phyloP scores from a whole-genome alignment of 345 rosid genomes.

The Gossypium herbaceum region DNA sequence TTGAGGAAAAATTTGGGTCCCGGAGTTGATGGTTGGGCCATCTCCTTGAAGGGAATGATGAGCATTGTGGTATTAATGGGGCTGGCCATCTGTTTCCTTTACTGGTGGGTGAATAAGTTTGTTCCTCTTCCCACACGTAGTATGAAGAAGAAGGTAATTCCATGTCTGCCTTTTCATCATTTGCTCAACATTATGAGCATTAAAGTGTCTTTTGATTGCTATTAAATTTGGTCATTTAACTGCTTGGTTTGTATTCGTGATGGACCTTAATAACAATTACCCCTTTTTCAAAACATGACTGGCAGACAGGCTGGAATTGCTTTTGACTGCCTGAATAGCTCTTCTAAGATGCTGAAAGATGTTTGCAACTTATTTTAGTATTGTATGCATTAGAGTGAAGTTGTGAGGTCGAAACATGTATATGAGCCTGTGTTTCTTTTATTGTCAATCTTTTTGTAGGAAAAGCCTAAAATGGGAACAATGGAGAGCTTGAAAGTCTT shows the following conservation, averaged over 20 bases:
- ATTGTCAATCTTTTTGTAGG: constrained; percentile 39
- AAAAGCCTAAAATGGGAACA: constrained; percentile 82
- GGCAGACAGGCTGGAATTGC: background rate
- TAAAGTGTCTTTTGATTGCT: background rate
- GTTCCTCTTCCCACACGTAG: constrained; percentile 84
- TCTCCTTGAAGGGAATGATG: constrained; percentile 92
- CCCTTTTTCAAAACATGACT: background rate
- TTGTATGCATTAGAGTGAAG: background rate
- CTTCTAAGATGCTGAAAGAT: too few species aligned
- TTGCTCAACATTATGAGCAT: too few species aligned
- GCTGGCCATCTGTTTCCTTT: constrained; percentile 64
- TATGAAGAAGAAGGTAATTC: constrained; percentile 70
- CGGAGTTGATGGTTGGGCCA: constrained; percentile 98
- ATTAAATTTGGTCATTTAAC: background rate
- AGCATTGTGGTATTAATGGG: constrained; percentile 90
- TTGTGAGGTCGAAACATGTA: background rate
- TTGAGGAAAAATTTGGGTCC: constrained; percentile 82
- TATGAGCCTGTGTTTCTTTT: background rate
- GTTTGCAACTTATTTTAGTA: too few species aligned
- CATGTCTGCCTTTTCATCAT: background rate
- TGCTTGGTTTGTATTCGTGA: background rate
- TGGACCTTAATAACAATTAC: background rate
- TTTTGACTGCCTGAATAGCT: too few species aligned
- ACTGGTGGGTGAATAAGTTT: constrained; percentile 87
- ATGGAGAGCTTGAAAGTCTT: constrained; percentile 96